Percentiles rank a stretch among this genome's conserved stretches.
Evolutionary conservation across 768 basidiomycete genomes (phyloP).

Genomic region (Xerocomellus amylosporus): DNA sequence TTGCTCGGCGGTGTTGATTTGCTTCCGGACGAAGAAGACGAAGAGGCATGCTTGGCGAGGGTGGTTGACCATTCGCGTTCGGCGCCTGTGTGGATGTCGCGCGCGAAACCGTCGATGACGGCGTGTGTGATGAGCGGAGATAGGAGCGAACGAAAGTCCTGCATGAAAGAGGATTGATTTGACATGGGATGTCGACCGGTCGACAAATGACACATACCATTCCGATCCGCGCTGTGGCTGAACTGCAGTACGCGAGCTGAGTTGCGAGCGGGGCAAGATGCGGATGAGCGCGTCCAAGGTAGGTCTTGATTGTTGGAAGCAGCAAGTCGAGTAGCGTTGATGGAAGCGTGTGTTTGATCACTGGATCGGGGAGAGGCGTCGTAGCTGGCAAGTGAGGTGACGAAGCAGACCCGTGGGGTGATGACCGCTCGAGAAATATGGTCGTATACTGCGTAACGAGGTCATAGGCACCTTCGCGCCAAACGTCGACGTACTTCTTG

Average conservation of each 20-base stretch:
- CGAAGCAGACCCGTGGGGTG: slow-evolving; percentile 26
- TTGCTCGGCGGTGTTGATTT: slow-evolving; percentile 40
- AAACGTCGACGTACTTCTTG: slow-evolving; percentile 84
- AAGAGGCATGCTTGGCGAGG: slow-evolving; percentile 21
- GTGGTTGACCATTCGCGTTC: slow-evolving; percentile 36
- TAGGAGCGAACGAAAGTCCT: slow-evolving; percentile 70
- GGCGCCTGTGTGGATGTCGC: slow-evolving; percentile 36
- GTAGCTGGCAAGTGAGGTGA: slow-evolving; percentile 19
- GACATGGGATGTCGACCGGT: background rate
- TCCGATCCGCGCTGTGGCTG: slow-evolving; percentile 88
- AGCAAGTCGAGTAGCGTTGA: slow-evolving; percentile 46
- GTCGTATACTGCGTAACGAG: slow-evolving; percentile 86
- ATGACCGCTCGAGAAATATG: slow-evolving; percentile 77
- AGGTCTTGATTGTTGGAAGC: slow-evolving; percentile 58
- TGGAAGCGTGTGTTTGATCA: slow-evolving; percentile 29
- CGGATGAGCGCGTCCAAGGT: slow-evolving; percentile 58
- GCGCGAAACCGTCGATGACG: slow-evolving; percentile 53
- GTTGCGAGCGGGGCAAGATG: slow-evolving; percentile 83
- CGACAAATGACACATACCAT: slow-evolving; percentile 42
- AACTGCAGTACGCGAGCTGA: slow-evolving; percentile 90
- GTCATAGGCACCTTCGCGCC: slow-evolving; percentile 92
- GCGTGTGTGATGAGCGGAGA: slow-evolving; percentile 64
- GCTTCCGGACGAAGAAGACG: background rate
- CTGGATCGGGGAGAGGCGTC: slow-evolving; percentile 24
- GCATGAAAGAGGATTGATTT: background rate